Evolutionary conservation across 1,284 basidiomycete species (phyloP).

Genomic region (Omphalotus olearius): DNA sequence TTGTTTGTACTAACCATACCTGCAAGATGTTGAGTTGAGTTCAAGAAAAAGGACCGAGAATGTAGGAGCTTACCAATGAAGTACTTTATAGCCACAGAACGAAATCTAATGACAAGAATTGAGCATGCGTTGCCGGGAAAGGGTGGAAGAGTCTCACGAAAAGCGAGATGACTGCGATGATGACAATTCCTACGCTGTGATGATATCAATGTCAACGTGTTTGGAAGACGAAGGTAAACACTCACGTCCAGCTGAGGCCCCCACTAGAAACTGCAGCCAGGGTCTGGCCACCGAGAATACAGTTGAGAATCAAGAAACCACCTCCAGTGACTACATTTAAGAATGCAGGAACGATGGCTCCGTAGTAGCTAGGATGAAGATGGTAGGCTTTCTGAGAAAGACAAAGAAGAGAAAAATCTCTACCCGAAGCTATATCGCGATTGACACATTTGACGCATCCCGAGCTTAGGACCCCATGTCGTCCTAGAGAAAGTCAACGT

Average conservation of each 20-base stretch:
- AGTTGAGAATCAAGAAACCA: slow-evolving; percentile 76
- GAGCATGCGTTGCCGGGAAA: slow-evolving; percentile 1
- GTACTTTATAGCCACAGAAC: slow-evolving; percentile 74
- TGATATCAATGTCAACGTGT: slow-evolving; percentile 1
- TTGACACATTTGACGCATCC: slow-evolving; percentile 86
- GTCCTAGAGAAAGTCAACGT: slow-evolving; percentile 36
- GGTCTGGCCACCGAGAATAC: slow-evolving; percentile 77
- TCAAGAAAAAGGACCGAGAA: not conserved
- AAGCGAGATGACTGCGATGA: slow-evolving; percentile 76
- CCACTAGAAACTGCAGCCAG: slow-evolving; percentile 65
- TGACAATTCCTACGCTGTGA: slow-evolving; percentile 82
- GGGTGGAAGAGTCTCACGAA: slow-evolving; percentile 40
- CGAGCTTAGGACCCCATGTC: slow-evolving; percentile 83
- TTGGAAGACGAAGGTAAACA: slow-evolving; percentile 11
- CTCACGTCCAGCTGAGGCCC: slow-evolving; percentile 63
- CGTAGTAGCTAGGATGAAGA: slow-evolving; percentile 49
- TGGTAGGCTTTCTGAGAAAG: not conserved
- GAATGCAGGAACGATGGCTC: slow-evolving; percentile 59
- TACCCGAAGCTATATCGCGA: slow-evolving; percentile 78
- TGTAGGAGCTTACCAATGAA: slow-evolving; percentile 47
- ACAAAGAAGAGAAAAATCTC: slow-evolving; percentile 17
- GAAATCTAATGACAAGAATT: slow-evolving; percentile 45
- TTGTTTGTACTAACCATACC: slow-evolving; percentile 36
- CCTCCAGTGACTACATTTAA: slow-evolving; percentile 62
- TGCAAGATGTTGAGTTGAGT: slow-evolving; percentile 21